Evolutionary conservation across 345 rosid species (phyloP), one percentile per base, ranked within the genome.

Genomic region (Rhodomyrtus tomentosa): DNA sequence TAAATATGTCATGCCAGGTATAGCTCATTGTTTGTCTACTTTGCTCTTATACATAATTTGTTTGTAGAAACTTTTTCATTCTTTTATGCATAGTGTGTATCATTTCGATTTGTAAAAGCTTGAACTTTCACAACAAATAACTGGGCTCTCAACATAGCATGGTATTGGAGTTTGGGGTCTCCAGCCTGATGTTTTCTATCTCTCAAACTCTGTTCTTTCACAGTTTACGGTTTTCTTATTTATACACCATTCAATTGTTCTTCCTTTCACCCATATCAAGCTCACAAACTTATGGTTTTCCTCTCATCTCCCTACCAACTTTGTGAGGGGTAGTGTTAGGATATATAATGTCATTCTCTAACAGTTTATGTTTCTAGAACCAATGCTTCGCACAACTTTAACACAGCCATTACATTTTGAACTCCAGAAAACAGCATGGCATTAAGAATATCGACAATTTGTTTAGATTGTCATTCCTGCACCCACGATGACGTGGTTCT

Each of bases 1-100:
- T 85, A 95, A 95, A 87, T 95, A 86, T 90, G 98, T 97, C 87
- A 95, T 97, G 96, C 99, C 99, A 90, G 98, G 99, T 97, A 87
- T 45, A 5, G 84, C 84, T 56, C 52, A 48, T 59, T 59, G 79
- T 50, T 20, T 81, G 82, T 49, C 82, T 81, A 45, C 13, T 49
- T 27, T 51, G n/a, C 62, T 16, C 22, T 76, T 48, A 5, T 52
- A 22, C 40, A 21, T 11, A 73, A n/a, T 42, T 50, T 72, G 14
- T 22, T 16, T 81, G 4, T 15, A 50, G 53, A 18, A 14, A 29
- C 4, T 4, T 15, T 81, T 16, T 81, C 52, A n/a, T n/a, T 50
- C 55, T 52, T 50, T 62, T 62, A 29, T 29, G 74, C 74, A 62
- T 62, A 15, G 18, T 27, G 36, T 50, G 36, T 81, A 18, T 68